phyloP scores from a whole-genome alignment of 202 grass and related monocot species.

The Zizania palustris region DNA sequence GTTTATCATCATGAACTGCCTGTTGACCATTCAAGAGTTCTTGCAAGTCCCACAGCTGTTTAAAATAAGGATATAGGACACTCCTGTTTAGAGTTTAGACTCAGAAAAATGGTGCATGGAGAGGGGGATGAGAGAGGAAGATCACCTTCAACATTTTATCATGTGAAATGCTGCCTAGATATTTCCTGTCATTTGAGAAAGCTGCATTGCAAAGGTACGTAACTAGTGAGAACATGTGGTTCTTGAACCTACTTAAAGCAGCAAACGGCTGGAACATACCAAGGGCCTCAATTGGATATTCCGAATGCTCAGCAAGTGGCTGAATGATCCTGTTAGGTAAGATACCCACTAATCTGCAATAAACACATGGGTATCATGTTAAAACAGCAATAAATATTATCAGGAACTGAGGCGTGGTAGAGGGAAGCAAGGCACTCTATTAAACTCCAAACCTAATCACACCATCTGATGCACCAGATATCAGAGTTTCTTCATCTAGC shows the following conservation, averaged over 20 bases:
- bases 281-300: conserved; percentile 85
- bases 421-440: conserved; percentile 6
- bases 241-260: not conserved
- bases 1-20: conserved; percentile 34
- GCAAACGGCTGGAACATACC: conserved; percentile 52
- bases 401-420: not conserved
- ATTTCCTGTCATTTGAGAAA: conserved; percentile 78
- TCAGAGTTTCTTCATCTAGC: conserved; percentile 89
- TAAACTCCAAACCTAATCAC: conserved; percentile 65
- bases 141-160: conserved; percentile 89
- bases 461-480: conserved; percentile 86
- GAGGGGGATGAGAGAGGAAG: not conserved
- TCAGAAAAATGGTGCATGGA: not conserved
- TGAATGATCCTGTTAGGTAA: conserved; percentile 91
- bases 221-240: conserved; percentile 12
- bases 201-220: conserved; percentile 42
- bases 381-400: conserved; percentile 6
- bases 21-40: conserved; percentile 66
- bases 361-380: conserved; percentile 21
- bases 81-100: conserved; percentile 33
- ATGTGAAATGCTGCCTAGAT: conserved; percentile 90
- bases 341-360: conserved; percentile 78
- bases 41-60: conserved; percentile 88
- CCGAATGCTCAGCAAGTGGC: conserved; percentile 91
- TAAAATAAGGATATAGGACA: conserved; percentile 38